These are phyloP conservation scores for Stropharia rugosoannulata DNA, from an alignment of 768 basidiomycete species.

Conservation along the genomic window DNA sequence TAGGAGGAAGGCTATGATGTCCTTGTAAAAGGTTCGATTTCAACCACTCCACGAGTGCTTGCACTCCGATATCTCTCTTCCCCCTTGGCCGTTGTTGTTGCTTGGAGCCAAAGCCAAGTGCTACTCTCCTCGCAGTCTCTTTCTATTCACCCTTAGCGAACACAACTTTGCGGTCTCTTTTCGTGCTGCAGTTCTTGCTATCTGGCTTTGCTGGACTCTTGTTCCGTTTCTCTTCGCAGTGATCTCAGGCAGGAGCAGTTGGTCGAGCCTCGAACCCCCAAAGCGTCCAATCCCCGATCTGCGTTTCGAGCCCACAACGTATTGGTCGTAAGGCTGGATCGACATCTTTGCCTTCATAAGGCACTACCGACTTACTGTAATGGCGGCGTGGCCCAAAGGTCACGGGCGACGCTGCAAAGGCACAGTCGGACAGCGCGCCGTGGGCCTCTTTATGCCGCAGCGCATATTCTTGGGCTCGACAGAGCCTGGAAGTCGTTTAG, in stretches of 20 bases:
- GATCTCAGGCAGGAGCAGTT: background rate
- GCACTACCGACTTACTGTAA: slow-evolving; percentile 6
- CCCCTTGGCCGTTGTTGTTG: background rate
- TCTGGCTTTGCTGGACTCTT: background rate
- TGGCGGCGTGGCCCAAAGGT: slow-evolving; percentile 20
- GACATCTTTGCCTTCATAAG: slow-evolving; percentile 12
- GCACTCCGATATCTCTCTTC: slow-evolving; percentile 1
- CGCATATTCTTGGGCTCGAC: slow-evolving; percentile 1
- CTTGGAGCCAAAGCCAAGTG: background rate
- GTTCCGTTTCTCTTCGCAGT: background rate
- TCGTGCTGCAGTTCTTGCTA: background rate
- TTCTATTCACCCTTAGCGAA: background rate
- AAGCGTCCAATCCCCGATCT: slow-evolving; percentile 22
- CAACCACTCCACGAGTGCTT: slow-evolving; percentile 9
- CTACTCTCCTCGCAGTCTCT: background rate
- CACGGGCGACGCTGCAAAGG: slow-evolving; percentile 22
- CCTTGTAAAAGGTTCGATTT: slow-evolving; percentile 20
- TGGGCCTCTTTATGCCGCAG: background rate
- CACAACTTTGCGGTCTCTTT: background rate
- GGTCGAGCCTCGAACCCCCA: slow-evolving; percentile 6
- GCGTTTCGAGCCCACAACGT: slow-evolving; percentile 17
- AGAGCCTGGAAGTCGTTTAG: slow-evolving; percentile 16
- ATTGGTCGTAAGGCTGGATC: slow-evolving; percentile 24
- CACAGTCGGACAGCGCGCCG: slow-evolving; percentile 19
- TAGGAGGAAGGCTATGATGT: slow-evolving; percentile 13